These are phyloP conservation scores for Leccinum broughii DNA, from an alignment of 768 basidiomycete species.

Conservation along the genomic window DNA sequence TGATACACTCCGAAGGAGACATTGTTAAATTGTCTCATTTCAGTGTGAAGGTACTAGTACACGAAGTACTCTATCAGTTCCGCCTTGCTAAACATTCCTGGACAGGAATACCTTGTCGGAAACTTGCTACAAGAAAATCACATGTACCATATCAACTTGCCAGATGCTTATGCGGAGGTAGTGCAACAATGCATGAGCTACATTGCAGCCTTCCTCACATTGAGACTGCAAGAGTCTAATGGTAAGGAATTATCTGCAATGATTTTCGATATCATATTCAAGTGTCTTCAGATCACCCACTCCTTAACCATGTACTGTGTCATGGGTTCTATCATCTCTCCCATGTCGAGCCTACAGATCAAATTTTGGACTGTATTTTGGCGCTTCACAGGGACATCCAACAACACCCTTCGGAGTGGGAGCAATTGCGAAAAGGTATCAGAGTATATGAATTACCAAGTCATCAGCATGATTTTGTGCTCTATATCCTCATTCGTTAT, in stretches of 20 bases:
- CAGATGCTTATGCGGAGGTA: not conserved
- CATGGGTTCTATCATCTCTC: not conserved
- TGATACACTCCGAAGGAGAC: not conserved
- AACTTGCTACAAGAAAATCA: accelerated
- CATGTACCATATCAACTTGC: not conserved
- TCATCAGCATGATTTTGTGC: not conserved
- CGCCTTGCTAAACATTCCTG: not conserved
- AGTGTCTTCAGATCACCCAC: not conserved
- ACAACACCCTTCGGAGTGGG: not conserved
- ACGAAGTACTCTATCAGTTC: not conserved
- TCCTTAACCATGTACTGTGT: not conserved
- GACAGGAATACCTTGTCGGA: not conserved
- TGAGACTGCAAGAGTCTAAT: not conserved
- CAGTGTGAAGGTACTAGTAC: not conserved
- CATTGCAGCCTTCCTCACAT: not conserved
- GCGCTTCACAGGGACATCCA: not conserved
- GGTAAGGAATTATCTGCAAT: not conserved
- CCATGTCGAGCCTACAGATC: not conserved
- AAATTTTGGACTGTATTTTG: not conserved
- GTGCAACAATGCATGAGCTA: not conserved
- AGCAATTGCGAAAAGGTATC: not conserved
- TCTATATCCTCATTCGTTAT: not conserved
- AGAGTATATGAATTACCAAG: accelerated
- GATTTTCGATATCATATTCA: not conserved
- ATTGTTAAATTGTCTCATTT: not conserved